These are phyloP conservation scores for Chloris gayana DNA, from an alignment of 176 grass and related monocot genomes.

Conservation along the genomic window DNA sequence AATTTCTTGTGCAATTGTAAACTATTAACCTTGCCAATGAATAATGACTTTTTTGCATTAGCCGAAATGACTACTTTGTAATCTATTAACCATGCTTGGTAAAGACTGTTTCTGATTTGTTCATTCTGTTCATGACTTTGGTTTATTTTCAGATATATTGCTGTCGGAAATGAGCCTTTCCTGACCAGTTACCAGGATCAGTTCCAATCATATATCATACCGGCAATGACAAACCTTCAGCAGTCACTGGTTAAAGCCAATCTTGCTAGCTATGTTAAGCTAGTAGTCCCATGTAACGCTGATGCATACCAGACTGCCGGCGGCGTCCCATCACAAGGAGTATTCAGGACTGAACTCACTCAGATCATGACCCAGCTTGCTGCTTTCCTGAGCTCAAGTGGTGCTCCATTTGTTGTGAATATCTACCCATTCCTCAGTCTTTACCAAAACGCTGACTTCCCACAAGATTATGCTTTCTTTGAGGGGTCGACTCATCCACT, in stretches of 20 bases:
- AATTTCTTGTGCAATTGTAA: not conserved
- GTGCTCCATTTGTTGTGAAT: slow-evolving; percentile 89
- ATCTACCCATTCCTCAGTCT: slow-evolving; percentile 97
- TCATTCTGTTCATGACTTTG: not conserved
- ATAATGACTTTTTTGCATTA: not conserved
- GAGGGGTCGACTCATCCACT: slow-evolving; percentile 91
- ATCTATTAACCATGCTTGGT: no score
- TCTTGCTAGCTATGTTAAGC: slow-evolving; percentile 81
- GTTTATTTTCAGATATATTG: slow-evolving; percentile 70
- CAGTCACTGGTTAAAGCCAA: slow-evolving; percentile 86
- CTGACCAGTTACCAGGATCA: slow-evolving; percentile 86
- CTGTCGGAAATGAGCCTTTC: slow-evolving; percentile 96
- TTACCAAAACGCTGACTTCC: slow-evolving; percentile 85
- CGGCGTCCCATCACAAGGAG: slow-evolving; percentile 84
- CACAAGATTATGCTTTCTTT: slow-evolving; percentile 98
- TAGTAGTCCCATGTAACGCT: slow-evolving; percentile 93
- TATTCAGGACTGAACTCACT: slow-evolving; percentile 85
- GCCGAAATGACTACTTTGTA: not conserved
- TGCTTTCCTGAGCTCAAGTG: slow-evolving; percentile 75
- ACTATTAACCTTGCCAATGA: not conserved
- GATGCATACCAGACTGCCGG: slow-evolving; percentile 78
- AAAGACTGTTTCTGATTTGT: not conserved
- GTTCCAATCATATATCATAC: slow-evolving; percentile 73
- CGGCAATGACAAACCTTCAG: slow-evolving; percentile 79
- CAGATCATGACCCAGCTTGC: slow-evolving; percentile 92